Conservation (phyloP, 75 land plant genomes). For the Larix kaempferi region DNA sequence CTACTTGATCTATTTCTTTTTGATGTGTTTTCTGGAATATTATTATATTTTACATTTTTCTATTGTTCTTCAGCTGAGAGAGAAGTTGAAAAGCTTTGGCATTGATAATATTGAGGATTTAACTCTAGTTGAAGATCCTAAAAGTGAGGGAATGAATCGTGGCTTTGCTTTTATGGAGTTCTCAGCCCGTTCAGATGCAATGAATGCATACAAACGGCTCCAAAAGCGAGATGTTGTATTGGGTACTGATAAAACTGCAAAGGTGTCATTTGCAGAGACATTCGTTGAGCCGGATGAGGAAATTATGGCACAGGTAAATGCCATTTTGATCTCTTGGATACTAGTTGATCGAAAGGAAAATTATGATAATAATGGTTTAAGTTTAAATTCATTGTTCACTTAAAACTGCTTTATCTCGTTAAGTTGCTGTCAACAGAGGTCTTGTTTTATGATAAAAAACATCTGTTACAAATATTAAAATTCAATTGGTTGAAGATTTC, state of each 20-base stretch:
- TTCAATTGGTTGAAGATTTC: not conserved
- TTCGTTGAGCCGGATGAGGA: conserved; percentile 61
- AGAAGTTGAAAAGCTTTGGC: conserved; percentile 30
- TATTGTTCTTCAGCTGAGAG: conserved; percentile 23
- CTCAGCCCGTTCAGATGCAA: conserved; percentile 35
- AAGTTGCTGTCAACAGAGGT: not conserved
- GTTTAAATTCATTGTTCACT: too few species aligned
- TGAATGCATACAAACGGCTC: conserved; percentile 40
- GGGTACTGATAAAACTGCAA: conserved; percentile 38
- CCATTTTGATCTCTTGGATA: not conserved
- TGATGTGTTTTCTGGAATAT: too few species aligned
- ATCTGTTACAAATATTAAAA: too few species aligned
- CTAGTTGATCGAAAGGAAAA: too few species aligned
- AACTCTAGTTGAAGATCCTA: conserved; percentile 46
- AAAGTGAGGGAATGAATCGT: conserved; percentile 39
- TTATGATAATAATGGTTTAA: too few species aligned
- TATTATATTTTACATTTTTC: not conserved
- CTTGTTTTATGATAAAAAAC: not conserved
- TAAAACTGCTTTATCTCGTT: too few species aligned
- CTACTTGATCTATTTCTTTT: too few species aligned
- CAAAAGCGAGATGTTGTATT: conserved; percentile 49
- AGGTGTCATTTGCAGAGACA: conserved; percentile 62
- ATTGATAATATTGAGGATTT: conserved; percentile 47
- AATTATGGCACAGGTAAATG: conserved; percentile 49
- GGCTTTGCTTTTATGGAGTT: conserved; percentile 63